A percentile compares a stretch with the other conserved stretches of the same genome.
These are phyloP conservation scores for Musa balbisiana DNA, from an alignment of 202 grass and related monocot genomes.

Conservation along the genomic window DNA sequence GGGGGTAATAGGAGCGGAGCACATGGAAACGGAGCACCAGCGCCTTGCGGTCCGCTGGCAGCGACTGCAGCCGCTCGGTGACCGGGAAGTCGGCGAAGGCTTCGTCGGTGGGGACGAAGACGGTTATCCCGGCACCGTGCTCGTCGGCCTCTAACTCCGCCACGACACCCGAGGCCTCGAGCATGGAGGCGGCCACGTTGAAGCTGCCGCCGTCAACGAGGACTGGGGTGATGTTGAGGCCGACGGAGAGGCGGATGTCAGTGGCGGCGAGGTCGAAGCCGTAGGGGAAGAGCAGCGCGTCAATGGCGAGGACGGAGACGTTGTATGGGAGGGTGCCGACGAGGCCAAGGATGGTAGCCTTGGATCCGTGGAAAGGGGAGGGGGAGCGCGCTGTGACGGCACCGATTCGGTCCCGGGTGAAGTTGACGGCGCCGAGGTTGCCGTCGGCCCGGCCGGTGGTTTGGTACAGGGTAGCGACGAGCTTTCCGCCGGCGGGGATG, in stretches of 20 bases:
- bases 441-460: conserved; percentile 72
- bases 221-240: conserved; percentile 72
- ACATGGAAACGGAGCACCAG: conserved; percentile 90
- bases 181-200: conserved; percentile 89
- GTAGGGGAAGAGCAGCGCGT: conserved; percentile 55
- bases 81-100: conserved; percentile 66
- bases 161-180: conserved; percentile 79
- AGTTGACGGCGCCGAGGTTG: conserved; percentile 79
- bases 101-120: conserved; percentile 89
- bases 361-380: conserved; percentile 21
- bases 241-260: conserved; percentile 39
- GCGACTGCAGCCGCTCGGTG: conserved; percentile 66
- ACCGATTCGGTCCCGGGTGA: conserved; percentile 28
- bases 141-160: conserved; percentile 72
- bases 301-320: conserved; percentile 66
- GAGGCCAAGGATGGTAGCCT: conserved; percentile 47
- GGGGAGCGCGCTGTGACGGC: not conserved
- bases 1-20: conserved; percentile 93
- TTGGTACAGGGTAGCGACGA: conserved; percentile 85
- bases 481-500: conserved; percentile 51
- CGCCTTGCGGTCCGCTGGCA: conserved; percentile 74
- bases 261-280: conserved; percentile 82
- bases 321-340: conserved; percentile 47
- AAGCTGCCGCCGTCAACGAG: conserved; percentile 68
- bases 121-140: conserved; percentile 75